Conservation (phyloP, 495 filamentous ascomycete genomes). For the Penicillium psychrofluorescens region DNA sequence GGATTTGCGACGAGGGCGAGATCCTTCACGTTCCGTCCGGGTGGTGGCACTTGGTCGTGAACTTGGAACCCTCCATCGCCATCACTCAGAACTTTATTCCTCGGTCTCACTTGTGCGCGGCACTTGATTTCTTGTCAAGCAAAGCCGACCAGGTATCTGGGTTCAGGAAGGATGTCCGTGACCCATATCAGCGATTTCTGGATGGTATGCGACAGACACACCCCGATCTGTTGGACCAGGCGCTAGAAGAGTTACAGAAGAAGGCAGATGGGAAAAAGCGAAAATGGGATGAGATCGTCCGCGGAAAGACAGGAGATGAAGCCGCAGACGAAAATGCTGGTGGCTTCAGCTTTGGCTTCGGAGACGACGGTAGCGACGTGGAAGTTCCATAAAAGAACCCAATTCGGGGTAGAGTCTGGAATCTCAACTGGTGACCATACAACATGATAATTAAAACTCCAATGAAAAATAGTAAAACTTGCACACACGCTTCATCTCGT, state of each 20-base stretch:
- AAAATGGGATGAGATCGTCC: slow-evolving; percentile 77
- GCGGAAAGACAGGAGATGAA: slow-evolving; percentile 33
- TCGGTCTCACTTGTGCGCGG: slow-evolving; percentile 60
- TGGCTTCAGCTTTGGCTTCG: slow-evolving; percentile 82
- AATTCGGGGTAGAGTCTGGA: background rate
- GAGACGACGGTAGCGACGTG: slow-evolving; percentile 52
- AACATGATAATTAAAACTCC: too few species aligned
- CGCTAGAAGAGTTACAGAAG: slow-evolving; percentile 55
- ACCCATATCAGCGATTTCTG: slow-evolving; percentile 74
- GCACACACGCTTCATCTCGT: background rate
- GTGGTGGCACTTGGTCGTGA: slow-evolving; percentile 97
- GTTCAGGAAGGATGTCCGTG: slow-evolving; percentile 63
- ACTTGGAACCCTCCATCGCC: slow-evolving; percentile 73
- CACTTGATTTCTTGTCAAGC: slow-evolving; percentile 74
- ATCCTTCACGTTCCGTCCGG: slow-evolving; percentile 88
- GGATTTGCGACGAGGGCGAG: slow-evolving; percentile 80
- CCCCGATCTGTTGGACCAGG: slow-evolving; percentile 59
- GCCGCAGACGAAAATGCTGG: slow-evolving; percentile 35
- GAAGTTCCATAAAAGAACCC: slow-evolving; percentile 39
- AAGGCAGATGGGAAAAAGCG: slow-evolving; percentile 60
- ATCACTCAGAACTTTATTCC: slow-evolving; percentile 97
- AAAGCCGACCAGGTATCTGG: slow-evolving; percentile 81
- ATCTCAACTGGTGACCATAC: too few species aligned
- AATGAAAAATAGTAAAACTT: background rate
- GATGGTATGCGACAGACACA: slow-evolving; percentile 54